Evolutionary conservation across 148 eudicot genomes (phyloP).

Genomic region (Salicornia ramosissima): DNA sequence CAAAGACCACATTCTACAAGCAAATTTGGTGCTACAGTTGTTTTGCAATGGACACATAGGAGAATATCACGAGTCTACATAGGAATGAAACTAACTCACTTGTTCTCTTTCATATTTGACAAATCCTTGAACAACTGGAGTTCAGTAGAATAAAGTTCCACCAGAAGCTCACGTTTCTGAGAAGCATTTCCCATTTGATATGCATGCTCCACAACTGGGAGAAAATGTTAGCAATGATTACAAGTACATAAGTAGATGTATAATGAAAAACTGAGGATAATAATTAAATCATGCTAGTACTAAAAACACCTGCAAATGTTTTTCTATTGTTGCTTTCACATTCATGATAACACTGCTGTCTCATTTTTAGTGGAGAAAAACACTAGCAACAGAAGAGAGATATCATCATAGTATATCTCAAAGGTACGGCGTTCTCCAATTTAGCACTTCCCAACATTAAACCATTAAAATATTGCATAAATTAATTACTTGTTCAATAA

Average conservation of each 20-base stretch:
- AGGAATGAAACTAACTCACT: constrained; percentile 35
- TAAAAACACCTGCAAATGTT: not conserved
- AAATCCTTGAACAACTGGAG: constrained; percentile 88
- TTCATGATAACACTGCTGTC: not conserved
- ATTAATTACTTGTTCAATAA: not conserved
- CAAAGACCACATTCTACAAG: not conserved
- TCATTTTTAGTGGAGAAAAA: not conserved
- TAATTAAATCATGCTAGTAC: not conserved
- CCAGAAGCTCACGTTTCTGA: constrained; percentile 74
- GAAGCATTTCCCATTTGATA: constrained; percentile 68
- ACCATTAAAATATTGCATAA: not conserved
- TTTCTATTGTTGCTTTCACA: not conserved
- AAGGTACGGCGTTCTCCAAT: not conserved
- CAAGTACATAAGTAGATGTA: not conserved
- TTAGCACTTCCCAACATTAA: constrained; percentile 2
- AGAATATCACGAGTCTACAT: not conserved
- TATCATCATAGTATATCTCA: not conserved
- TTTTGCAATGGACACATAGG: not conserved
- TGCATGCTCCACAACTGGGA: constrained; percentile 78
- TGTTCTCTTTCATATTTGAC: constrained; percentile 59
- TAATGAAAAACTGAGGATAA: not conserved
- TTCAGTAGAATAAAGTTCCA: constrained; percentile 91
- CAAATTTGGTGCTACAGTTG: not conserved
- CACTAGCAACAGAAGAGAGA: not conserved
- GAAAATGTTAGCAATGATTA: not conserved